phyloP scores from a whole-genome alignment of 345 rosid genomes.

The Corchorus olitorius region DNA sequence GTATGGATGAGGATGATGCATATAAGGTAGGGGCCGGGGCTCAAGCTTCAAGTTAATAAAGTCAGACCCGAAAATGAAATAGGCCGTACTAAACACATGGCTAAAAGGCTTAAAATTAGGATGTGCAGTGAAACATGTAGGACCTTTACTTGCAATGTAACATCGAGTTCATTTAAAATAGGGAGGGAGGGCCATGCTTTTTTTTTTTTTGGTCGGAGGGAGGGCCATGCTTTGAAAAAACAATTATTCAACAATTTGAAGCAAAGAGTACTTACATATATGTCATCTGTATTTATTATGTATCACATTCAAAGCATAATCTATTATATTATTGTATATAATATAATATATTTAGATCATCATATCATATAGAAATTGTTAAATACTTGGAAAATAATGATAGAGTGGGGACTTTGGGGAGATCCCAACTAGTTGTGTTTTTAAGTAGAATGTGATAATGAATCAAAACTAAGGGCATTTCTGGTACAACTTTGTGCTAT shows the following conservation, averaged over 20 bases:
- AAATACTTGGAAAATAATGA: background rate
- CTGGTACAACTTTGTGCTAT: slow-evolving; percentile 22
- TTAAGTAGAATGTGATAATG: background rate
- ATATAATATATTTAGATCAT: background rate
- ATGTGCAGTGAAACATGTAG: slow-evolving; percentile 2
- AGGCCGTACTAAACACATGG: background rate
- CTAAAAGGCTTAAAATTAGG: background rate
- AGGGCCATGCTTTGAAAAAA: slow-evolving; percentile 7
- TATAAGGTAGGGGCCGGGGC: too few species aligned
- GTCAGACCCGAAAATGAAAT: too few species aligned
- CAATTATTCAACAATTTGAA: background rate
- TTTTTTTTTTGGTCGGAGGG: too few species aligned
- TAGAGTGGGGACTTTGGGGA: background rate
- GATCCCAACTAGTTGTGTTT: background rate
- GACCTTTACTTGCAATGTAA: background rate
- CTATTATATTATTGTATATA: background rate
- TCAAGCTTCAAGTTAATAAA: too few species aligned
- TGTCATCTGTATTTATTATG: background rate
- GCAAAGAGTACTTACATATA: background rate
- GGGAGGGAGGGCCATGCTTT: slow-evolving; percentile 13
- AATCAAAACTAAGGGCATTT: slow-evolving; percentile 31
- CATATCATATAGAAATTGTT: background rate
- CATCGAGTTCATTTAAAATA: background rate
- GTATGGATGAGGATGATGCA: too few species aligned
- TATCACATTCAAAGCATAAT: background rate